Evolutionary conservation across 257 asterid species (phyloP).

Genomic region (Cruciata laevipes): DNA sequence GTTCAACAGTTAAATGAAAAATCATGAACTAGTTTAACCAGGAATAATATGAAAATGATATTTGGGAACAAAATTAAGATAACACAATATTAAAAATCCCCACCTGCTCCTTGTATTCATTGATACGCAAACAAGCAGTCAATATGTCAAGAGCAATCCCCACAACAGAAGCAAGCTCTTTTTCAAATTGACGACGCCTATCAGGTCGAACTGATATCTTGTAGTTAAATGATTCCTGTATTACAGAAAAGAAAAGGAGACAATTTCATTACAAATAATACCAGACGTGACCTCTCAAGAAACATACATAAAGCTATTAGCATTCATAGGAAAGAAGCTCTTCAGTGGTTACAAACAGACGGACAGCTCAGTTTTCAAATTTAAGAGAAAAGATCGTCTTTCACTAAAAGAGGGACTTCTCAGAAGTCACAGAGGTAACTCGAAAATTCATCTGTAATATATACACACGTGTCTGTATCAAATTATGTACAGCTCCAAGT

Average conservation of each 20-base stretch:
- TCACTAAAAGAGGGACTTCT: neutral
- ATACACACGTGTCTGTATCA: neutral
- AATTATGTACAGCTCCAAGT: neutral
- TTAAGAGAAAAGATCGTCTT: neutral
- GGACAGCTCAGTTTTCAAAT: neutral
- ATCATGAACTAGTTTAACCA: neutral
- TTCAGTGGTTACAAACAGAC: neutral
- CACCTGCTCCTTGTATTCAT: conserved; percentile 84
- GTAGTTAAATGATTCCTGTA: conserved; percentile 90
- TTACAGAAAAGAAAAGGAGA: conserved; percentile 8
- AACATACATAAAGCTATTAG: neutral
- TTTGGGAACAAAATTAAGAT: conserved; percentile 1
- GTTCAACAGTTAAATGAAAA: neutral
- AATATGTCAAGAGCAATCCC: conserved; percentile 73
- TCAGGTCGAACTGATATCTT: conserved; percentile 97
- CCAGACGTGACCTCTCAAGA: neutral
- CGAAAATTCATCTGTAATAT: neutral
- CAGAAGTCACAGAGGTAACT: neutral
- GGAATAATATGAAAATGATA: neutral
- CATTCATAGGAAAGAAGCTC: conserved; percentile 2
- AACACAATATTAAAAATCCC: conserved; percentile 17
- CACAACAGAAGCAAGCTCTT: conserved; percentile 75
- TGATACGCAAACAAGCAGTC: conserved; percentile 80
- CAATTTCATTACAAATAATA: neutral
- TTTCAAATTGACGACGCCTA: conserved; percentile 86